Evolutionary conservation across 106 monocot species (phyloP).

Genomic region (Cymbidium sinense): DNA sequence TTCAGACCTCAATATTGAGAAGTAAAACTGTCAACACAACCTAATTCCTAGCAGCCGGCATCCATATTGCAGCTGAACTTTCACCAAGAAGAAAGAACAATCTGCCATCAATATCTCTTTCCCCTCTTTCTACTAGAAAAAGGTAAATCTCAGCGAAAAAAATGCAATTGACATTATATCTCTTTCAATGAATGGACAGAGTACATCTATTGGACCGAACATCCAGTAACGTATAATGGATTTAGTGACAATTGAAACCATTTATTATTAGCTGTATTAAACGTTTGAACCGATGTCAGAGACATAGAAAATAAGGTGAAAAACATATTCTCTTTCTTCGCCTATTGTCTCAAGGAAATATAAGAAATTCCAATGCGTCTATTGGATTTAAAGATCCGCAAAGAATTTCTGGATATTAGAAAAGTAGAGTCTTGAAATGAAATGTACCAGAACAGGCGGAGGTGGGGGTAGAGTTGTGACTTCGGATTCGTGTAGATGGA

Average conservation of each 20-base stretch:
- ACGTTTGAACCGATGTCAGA: not conserved
- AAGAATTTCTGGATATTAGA: not conserved
- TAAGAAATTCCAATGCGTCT: not conserved
- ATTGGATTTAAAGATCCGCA: not conserved
- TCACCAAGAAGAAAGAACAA: too few species aligned
- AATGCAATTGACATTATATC: not conserved
- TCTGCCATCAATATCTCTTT: too few species aligned
- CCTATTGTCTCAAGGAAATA: not conserved
- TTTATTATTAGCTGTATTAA: not conserved
- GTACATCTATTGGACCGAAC: not conserved
- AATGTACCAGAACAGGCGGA: slow-evolving; percentile 64
- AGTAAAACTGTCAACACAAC: too few species aligned
- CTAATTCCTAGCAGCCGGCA: too few species aligned
- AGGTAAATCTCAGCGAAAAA: not conserved
- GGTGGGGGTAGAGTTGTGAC: slow-evolving; percentile 80
- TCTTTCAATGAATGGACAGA: not conserved
- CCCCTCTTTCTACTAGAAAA: too few species aligned
- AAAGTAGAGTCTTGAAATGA: not conserved
- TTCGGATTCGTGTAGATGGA: slow-evolving; percentile 90
- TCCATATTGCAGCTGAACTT: too few species aligned
- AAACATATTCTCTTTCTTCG: not conserved
- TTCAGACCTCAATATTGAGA: too few species aligned
- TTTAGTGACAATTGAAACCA: not conserved
- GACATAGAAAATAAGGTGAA: slow-evolving; percentile 2
- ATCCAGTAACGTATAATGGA: not conserved